Evolutionary conservation across 352 stramenopile genomes (phyloP), one percentile per base, ranked within the genome.

Genomic region (Saprolegnia diclina): DNA sequence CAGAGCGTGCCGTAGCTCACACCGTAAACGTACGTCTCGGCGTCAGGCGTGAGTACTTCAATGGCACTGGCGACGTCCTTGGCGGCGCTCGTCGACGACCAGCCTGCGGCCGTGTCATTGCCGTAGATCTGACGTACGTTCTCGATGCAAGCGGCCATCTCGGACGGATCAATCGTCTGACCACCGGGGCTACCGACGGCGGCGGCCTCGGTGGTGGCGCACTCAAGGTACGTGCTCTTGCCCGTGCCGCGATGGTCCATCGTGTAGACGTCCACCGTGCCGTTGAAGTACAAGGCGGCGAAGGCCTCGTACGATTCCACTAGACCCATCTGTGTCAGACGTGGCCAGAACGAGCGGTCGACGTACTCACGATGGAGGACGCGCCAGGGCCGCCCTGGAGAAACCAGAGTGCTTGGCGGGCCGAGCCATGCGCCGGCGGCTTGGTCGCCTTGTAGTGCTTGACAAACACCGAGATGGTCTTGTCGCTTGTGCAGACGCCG

Each of bases 201-300:
- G 4, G 59, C 72, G 10, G 57, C 67, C 29, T 83, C 77, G 0
- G 75, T 66, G n/a, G 76, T 71, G 4, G 78, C 75, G 40, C 79
- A 87, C 46, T 82, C 71, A 5, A 85, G 44, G 13, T 71, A 21
- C 4, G 70, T 80, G 64, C 73, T 83, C 2, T 76, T 74, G n/a
- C 79, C 77, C 11, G 73, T 82, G 38, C 79, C 79, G 11, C 78
- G 78, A 24, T 83, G 75, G 38, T 85, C 76, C 66, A 85, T 81
- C 21, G 78, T 85, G 64, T 85, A 85, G 2, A 85, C 75, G 37
- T 80, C 80, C 7, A 79, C 76, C 6, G 57, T 52, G 66, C 73
- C 72, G n/a, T 73, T 45, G 1, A 81, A 40, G 38, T 63, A 26
- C 14, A 35, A 6, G 16, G 76, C 56, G 16, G 79, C 56, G 6